Evolutionary conservation across 495 filamentous ascomycete species (phyloP), one percentile per base, ranked within the genome.

Genomic region (Xylaria intraflava): DNA sequence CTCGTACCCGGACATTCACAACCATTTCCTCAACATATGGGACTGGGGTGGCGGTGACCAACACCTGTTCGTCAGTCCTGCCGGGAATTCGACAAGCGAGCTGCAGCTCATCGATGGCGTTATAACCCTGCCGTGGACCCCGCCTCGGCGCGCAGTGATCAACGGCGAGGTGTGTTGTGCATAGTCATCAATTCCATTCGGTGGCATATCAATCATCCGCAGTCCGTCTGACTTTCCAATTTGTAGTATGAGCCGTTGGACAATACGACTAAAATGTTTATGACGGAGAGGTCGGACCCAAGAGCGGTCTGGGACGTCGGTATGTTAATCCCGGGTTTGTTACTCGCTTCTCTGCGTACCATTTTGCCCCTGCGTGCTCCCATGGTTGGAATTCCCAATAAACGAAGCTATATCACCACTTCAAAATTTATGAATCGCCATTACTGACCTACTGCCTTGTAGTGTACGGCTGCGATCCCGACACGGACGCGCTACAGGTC

Each of bases 251-350:
- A 76, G 16, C 64, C 65, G 6, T 62, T 71, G 16, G 78, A 81
- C 52, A 70, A 78, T 60, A 81, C 78, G 14, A 79, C 75, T 16
- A 80, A 81, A 59, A 62, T 80, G 61, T 81, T 80, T 62, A 73
- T 78, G 71, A 80, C 78, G 1, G 69, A 71, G 12, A 72, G 78
- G 6, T 64, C 66, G 22, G 75, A 79, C 36, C 68, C 73, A 16
- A 59, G 68, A 0, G 78, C 78, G 9, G 46, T 72, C 46, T 80
- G 75, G 46, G 60, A 78, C 33, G 72, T 75, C 8, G 35, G 35
- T 38, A 38, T 17, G 35, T 17, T 19, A 11, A 16, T 17, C 1
- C 16, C 14, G 2, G 11, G 4, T n/a, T n/a, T n/a, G n/a, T 5
- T 2, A 4, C 1, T 38, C 35, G 2, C 17, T 14, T 35, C 31